Evolutionary conservation across 1,139 yeast species (phyloP).

Genomic region (Scheffersomyces titani): DNA sequence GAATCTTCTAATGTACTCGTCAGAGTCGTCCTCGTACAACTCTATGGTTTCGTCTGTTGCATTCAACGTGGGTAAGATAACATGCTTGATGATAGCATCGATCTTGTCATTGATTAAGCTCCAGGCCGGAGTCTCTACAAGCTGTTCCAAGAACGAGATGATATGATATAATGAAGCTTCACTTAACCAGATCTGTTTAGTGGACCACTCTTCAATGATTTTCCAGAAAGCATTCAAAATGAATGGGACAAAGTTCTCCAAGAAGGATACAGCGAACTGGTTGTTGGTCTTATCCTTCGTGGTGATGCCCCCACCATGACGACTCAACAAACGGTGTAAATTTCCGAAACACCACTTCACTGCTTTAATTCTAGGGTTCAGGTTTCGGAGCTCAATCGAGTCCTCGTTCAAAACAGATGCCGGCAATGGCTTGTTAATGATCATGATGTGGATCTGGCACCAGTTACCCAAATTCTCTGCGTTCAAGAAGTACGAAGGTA

Average conservation of each 20-base stretch:
- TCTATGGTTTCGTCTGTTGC: conserved; percentile 58
- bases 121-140: conserved; percentile 58
- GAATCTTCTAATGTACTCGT: conserved; percentile 69
- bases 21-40: conserved; percentile 70
- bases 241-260: conserved; percentile 58
- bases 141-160: conserved; percentile 64
- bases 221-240: conserved; percentile 61
- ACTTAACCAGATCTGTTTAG: conserved; percentile 58
- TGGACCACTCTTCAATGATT: conserved; percentile 60
- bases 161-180: conserved; percentile 62
- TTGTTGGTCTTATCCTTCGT: conserved; percentile 35
- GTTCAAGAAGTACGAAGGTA: conserved; percentile 60
- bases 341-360: conserved; percentile 78
- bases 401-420: conserved; percentile 38
- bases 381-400: conserved; percentile 29
- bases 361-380: conserved; percentile 56
- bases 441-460: conserved; percentile 60
- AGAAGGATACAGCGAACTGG: conserved; percentile 49
- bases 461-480: conserved; percentile 56
- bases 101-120: conserved; percentile 54
- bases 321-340: conserved; percentile 56
- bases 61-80: conserved; percentile 64
- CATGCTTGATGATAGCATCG: conserved; percentile 57
- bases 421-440: conserved; percentile 49
- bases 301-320: conserved; percentile 53